phyloP scores from a whole-genome alignment of 2,329 filamentous ascomycete genomes.

The Claviceps monticola region DNA sequence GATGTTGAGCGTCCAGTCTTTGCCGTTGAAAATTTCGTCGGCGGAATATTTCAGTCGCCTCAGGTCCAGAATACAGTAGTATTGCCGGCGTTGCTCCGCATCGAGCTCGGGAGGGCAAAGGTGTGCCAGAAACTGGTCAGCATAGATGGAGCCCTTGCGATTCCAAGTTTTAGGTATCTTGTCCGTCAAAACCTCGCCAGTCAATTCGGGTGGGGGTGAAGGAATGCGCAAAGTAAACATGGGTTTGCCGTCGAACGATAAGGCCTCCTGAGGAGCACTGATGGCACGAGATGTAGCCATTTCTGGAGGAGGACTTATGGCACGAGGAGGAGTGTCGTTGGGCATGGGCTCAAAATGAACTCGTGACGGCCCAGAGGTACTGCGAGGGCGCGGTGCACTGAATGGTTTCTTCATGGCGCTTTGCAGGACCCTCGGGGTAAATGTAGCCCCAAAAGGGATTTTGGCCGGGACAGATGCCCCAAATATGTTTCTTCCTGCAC shows the following conservation, averaged over 20 bases:
- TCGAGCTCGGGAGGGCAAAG: slow-evolving; percentile 43
- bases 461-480: slow-evolving; percentile 24
- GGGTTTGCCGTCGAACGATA: too few relatives aligned
- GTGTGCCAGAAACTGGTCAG: slow-evolving; percentile 43
- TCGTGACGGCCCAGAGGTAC: slow-evolving; percentile 29
- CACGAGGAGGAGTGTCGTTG: slow-evolving; percentile 30
- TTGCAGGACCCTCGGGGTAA: slow-evolving; percentile 31
- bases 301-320: slow-evolving; percentile 17
- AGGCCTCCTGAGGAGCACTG: too few relatives aligned
- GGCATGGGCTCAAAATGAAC: slow-evolving; percentile 30
- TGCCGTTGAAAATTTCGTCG: slow-evolving; percentile 44
- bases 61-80: slow-evolving; percentile 49
- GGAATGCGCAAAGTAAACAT: slow-evolving; percentile 43
- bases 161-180: slow-evolving; percentile 39
- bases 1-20: slow-evolving; percentile 50
- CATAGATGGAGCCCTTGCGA: slow-evolving; percentile 41
- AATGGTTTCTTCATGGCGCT: slow-evolving; percentile 35
- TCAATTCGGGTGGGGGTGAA: slow-evolving; percentile 40
- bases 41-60: slow-evolving; percentile 48
- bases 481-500: slow-evolving; percentile 28
- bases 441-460: slow-evolving; percentile 19
- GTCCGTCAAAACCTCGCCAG: slow-evolving; percentile 38
- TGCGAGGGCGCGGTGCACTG: slow-evolving; percentile 20
- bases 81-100: slow-evolving; percentile 46
- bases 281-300: slow-evolving; percentile 32